phyloP scores from a whole-genome alignment of 805 yeast genomes.

The Geotrichum ghanense region DNA sequence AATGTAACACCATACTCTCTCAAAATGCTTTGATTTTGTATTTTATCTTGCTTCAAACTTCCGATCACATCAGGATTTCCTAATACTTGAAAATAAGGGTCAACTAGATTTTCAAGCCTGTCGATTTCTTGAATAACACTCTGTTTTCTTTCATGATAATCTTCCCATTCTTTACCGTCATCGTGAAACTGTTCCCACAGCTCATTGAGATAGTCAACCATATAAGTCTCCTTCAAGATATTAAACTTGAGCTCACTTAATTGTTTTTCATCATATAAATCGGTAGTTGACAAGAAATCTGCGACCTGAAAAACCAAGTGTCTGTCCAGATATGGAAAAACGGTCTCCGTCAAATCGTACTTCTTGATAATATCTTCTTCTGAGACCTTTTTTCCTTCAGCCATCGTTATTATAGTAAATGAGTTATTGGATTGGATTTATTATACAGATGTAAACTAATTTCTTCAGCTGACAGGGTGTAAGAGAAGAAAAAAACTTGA shows the following conservation, averaged over 20 bases:
- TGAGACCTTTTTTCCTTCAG: constrained; percentile 15
- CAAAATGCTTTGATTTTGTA: constrained; percentile 38
- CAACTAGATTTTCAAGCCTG: constrained; percentile 32
- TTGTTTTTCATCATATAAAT: constrained; percentile 34
- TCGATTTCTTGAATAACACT: constrained; percentile 27
- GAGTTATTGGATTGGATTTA: no score
- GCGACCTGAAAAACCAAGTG: constrained; percentile 45
- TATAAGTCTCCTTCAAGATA: constrained; percentile 44
- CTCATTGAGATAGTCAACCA: constrained; percentile 39
- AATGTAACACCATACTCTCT: constrained; percentile 32
- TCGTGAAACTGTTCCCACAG: constrained; percentile 34
- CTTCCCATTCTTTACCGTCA: constrained; percentile 31
- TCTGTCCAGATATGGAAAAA: constrained; percentile 50
- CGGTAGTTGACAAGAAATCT: constrained; percentile 33
- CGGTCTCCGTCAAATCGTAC: constrained; percentile 42
- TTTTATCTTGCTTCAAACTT: constrained; percentile 42
- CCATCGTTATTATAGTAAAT: no score
- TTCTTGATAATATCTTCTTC: constrained; percentile 30
- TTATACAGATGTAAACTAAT: no score
- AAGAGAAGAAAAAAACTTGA: no score
- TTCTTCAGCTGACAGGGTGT: no score
- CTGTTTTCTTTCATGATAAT: constrained; percentile 26
- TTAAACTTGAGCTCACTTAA: constrained; percentile 39
- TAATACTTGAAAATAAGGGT: constrained; percentile 35
- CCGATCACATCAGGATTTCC: constrained; percentile 41